A percentile compares a stretch with the other conserved stretches of the same genome.
Conservation (phyloP, 148 eudicot species). For the Dianthus caryophyllus region DNA sequence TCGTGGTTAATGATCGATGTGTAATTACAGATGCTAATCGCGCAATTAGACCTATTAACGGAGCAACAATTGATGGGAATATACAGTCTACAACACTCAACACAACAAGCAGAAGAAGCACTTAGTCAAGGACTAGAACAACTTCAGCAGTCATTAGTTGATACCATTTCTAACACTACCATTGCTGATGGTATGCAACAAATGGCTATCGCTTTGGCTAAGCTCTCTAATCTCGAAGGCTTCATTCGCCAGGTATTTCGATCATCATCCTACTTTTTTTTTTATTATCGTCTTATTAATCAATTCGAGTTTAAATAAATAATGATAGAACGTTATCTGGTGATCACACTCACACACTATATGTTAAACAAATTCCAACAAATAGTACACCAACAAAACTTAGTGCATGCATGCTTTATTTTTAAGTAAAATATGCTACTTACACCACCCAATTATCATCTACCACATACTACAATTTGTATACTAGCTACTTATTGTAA, state of each 20-base stretch:
- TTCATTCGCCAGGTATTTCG: conserved; percentile 96
- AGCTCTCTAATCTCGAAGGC: conserved; percentile 89
- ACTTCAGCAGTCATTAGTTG: conserved; percentile 72
- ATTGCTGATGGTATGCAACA: conserved; percentile 78
- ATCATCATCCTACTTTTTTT: no score
- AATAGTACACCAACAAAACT: neutral
- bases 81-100: conserved; percentile 72
- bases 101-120: conserved; percentile 93
- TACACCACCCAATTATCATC: conserved; percentile 1
- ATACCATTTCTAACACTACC: conserved; percentile 58
- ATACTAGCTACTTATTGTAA: neutral
- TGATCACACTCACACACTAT: neutral
- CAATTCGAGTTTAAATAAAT: neutral
- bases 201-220: conserved; percentile 86
- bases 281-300: neutral
- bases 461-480: neutral
- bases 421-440: neutral
- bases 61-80: conserved; percentile 87
- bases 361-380: conserved; percentile 6
- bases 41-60: conserved; percentile 72
- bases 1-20: no score
- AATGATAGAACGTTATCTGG: no score
- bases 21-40: conserved; percentile 52
- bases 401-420: conserved; percentile 10
- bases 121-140: conserved; percentile 82